Evolutionary conservation across 2,329 filamentous ascomycete genomes (phyloP).

Genomic region (Talaromyces marneffei): DNA sequence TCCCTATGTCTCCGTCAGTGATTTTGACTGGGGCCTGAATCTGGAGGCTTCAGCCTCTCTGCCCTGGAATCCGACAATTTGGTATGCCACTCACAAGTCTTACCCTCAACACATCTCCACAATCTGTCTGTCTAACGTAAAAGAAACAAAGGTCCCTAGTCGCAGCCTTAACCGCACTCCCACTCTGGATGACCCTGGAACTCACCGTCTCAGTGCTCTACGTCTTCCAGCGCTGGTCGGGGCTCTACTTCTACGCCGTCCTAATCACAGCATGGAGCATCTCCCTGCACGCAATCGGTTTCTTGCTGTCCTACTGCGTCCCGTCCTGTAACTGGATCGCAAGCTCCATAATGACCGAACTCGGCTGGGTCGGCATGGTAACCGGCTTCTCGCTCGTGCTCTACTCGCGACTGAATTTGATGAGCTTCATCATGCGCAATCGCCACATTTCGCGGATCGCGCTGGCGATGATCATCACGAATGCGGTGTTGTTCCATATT

Average conservation of each 20-base stretch:
- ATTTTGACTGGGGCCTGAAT: conserved; percentile 12
- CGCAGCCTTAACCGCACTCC: conserved; percentile 12
- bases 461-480: conserved; percentile 35
- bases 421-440: conserved; percentile 23
- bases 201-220: conserved; percentile 18
- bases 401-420: conserved; percentile 37
- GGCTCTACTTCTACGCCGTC: conserved; percentile 23
- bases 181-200: conserved; percentile 17
- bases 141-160: conserved; percentile 9
- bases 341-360: conserved; percentile 10
- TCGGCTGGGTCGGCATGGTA: conserved; percentile 39
- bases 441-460: conserved; percentile 20
- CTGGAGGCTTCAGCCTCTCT: neutral
- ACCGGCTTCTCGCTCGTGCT: conserved; percentile 38
- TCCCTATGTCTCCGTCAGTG: conserved; percentile 8
- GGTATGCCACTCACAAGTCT: neutral
- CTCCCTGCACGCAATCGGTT: conserved; percentile 19
- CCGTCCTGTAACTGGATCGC: conserved; percentile 27
- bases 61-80: conserved; percentile 13
- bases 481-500: conserved; percentile 31
- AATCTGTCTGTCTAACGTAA: neutral
- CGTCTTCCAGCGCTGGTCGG: conserved; percentile 18
- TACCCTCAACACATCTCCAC: neutral
- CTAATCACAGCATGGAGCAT: conserved; percentile 18
- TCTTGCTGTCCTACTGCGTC: conserved; percentile 20